Percentiles rank a stretch among this genome's conserved stretches.
Evolutionary conservation across 2,329 filamentous ascomycete species (phyloP).

Genomic region (Fusarium agapanthi): DNA sequence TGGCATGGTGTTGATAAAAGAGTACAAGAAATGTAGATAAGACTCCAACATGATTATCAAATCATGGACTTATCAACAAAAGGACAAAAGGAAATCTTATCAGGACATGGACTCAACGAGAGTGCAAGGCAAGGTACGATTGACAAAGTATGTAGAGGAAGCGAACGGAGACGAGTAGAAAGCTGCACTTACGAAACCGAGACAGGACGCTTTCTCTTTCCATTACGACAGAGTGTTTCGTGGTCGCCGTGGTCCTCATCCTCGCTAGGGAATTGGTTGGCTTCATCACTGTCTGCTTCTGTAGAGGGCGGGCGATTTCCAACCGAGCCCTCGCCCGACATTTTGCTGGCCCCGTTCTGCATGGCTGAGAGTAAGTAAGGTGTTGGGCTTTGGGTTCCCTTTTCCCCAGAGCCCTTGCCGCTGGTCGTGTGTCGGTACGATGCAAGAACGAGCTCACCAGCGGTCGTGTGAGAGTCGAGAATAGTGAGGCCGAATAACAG

Average conservation of each 20-base stretch:
- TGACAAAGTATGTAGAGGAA: slow-evolving; percentile 19
- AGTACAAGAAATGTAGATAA: slow-evolving; percentile 33
- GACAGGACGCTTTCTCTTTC: slow-evolving; percentile 68
- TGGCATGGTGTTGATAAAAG: slow-evolving; percentile 33
- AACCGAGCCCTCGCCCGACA: slow-evolving; percentile 41
- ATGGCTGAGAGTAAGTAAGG: slow-evolving; percentile 29
- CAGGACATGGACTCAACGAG: slow-evolving; percentile 7
- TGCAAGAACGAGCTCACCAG: slow-evolving; percentile 29
- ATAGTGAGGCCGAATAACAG: slow-evolving; percentile 11
- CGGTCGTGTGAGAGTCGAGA: slow-evolving; percentile 12
- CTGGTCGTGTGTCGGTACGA: slow-evolving; percentile 26
- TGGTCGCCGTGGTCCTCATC: slow-evolving; percentile 59
- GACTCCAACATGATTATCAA: slow-evolving; percentile 31
- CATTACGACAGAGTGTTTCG: slow-evolving; percentile 42
- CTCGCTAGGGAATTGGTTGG: slow-evolving; percentile 43
- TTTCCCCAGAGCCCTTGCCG: slow-evolving; percentile 19
- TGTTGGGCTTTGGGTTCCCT: slow-evolving; percentile 14
- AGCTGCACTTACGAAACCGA: slow-evolving; percentile 63
- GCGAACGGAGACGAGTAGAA: slow-evolving; percentile 5
- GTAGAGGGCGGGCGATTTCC: slow-evolving; percentile 46
- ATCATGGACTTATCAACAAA: slow-evolving; percentile 9
- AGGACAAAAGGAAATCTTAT: background rate
- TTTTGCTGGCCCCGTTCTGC: slow-evolving; percentile 41
- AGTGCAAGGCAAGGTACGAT: background rate
- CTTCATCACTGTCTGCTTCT: slow-evolving; percentile 59